phyloP scores from a whole-genome alignment of 2,329 filamentous ascomycete genomes.

The Colletotrichum sp. region DNA sequence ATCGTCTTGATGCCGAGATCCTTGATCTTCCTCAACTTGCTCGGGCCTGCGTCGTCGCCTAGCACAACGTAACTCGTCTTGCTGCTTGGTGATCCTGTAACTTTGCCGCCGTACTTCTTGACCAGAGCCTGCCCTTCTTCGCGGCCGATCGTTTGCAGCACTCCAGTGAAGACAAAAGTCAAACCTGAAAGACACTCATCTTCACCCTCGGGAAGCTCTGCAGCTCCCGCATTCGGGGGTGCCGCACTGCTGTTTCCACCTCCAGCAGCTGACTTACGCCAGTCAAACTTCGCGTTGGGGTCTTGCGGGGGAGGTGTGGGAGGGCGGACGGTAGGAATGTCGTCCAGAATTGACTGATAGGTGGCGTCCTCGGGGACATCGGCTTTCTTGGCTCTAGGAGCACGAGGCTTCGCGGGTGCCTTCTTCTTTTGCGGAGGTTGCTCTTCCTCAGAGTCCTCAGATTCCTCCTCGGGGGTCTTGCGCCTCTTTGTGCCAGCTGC shows the following conservation, averaged over 20 bases:
- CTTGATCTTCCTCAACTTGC: slow-evolving; percentile 87
- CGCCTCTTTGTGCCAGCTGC: slow-evolving; percentile 54
- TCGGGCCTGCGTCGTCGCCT: slow-evolving; percentile 89
- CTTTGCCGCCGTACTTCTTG: slow-evolving; percentile 93
- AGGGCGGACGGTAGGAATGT: slow-evolving; percentile 80
- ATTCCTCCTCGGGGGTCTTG: slow-evolving; percentile 60
- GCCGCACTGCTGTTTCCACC: slow-evolving; percentile 65
- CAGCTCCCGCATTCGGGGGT: slow-evolving; percentile 66
- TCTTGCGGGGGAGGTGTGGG: slow-evolving; percentile 82
- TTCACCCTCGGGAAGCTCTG: slow-evolving; percentile 80
- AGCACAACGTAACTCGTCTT: slow-evolving; percentile 96
- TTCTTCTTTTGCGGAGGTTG: slow-evolving; percentile 66
- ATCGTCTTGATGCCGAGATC: slow-evolving; percentile 87
- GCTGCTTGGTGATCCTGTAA: slow-evolving; percentile 82
- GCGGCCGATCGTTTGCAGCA: slow-evolving; percentile 79
- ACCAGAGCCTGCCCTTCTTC: slow-evolving; percentile 87
- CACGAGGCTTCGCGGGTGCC: slow-evolving; percentile 62
- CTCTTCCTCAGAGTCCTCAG: slow-evolving; percentile 62
- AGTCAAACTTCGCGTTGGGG: slow-evolving; percentile 80
- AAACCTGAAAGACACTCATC: slow-evolving; percentile 91
- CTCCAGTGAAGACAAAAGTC: slow-evolving; percentile 93
- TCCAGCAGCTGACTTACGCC: slow-evolving; percentile 63
- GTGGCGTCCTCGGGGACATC: slow-evolving; percentile 70
- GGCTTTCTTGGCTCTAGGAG: slow-evolving; percentile 68
- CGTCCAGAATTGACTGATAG: slow-evolving; percentile 85